Evolutionary conservation across 2,329 filamentous ascomycete genomes (phyloP), one percentile per base, ranked within the genome.

Genomic region (Aspergillus puulaauensis): DNA sequence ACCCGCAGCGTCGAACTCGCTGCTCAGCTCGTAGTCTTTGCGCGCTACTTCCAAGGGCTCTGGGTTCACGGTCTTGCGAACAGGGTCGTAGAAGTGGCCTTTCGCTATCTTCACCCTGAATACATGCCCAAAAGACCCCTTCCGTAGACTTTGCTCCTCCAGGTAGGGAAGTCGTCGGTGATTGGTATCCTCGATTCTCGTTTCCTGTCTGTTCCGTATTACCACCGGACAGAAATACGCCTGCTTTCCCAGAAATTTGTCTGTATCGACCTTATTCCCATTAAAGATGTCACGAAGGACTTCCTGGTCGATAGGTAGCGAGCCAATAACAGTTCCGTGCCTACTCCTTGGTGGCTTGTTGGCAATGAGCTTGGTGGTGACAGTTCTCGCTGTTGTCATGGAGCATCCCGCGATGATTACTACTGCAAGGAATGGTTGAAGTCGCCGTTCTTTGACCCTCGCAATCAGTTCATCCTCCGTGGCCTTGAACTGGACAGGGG

Each of bases 361-460:
- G n/a, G n/a, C 40, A 21, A 52, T n/a, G 6, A 52, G 49, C 27
- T n/a, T 31, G 12, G 17, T 11, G 9, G 24, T 43, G 11, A 17
- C 39, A 4, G n/a, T 31, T 35, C 45, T 41, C 3, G 52, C 52
- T 3, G 45, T 14, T n/a, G 19, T 31, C 21, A 55, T 21, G 0
- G 52, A 43, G 52, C 52, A 55, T 17, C 6, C 12, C 3, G 52
- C 35, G 17, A 49, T 41, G n/a, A 55, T 48, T n/a, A 55, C 14
- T 15, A 48, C 23, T 3, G 37, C 35, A 6, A 55, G 21, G 14
- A 47, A 55, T 15, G 24, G 24, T 7, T 48, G 35, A 43, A 55
- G 52, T 14, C 31, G 15, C 3, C 37, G 15, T 23, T 49, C 21
- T 9, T 49, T 21, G 7, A 37, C 23, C 3, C 11, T 33, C 8